A percentile compares a stretch with the other conserved stretches of the same genome.
Evolutionary conservation across 2,329 filamentous ascomycete species (phyloP).

Genomic region (Aureobasidium sp.): DNA sequence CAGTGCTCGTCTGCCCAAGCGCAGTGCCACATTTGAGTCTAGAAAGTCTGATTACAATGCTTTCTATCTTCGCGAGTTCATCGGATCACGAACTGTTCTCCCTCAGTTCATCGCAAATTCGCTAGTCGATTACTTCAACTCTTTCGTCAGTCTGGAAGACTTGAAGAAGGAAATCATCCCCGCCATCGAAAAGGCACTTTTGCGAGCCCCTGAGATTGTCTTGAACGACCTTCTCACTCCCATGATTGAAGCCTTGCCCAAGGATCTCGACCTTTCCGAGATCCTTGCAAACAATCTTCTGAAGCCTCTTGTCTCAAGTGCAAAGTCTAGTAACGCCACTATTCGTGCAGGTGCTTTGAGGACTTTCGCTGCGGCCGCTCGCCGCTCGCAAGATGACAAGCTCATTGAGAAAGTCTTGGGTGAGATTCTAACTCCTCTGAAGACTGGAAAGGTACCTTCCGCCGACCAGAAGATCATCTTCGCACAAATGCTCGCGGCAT

Average conservation of each 20-base stretch:
- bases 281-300: constrained; percentile 65
- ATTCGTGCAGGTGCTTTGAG: constrained; percentile 70
- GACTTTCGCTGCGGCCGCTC: constrained; percentile 65
- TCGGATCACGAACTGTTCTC: constrained; percentile 68
- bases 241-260: constrained; percentile 63
- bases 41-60: constrained; percentile 67
- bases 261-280: constrained; percentile 68
- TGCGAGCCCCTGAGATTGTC: constrained; percentile 85
- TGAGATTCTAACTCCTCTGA: constrained; percentile 73
- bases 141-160: constrained; percentile 67
- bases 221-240: constrained; percentile 70
- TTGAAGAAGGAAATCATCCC: constrained; percentile 70
- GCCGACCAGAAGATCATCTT: constrained; percentile 79
- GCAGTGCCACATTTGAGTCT: constrained; percentile 55
- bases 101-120: constrained; percentile 65
- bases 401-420: constrained; percentile 62
- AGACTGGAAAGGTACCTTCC: constrained; percentile 73
- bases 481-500: constrained; percentile 66
- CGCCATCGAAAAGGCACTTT: constrained; percentile 76
- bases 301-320: constrained; percentile 81
- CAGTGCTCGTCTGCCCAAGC: constrained; percentile 61
- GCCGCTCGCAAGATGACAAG: constrained; percentile 51
- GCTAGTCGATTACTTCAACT: constrained; percentile 73
- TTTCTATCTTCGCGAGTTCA: constrained; percentile 79
- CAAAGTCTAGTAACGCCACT: constrained; percentile 77